These are phyloP conservation scores for Andrographis paniculata DNA, from an alignment of 305 asterid genomes.

Conservation along the genomic window DNA sequence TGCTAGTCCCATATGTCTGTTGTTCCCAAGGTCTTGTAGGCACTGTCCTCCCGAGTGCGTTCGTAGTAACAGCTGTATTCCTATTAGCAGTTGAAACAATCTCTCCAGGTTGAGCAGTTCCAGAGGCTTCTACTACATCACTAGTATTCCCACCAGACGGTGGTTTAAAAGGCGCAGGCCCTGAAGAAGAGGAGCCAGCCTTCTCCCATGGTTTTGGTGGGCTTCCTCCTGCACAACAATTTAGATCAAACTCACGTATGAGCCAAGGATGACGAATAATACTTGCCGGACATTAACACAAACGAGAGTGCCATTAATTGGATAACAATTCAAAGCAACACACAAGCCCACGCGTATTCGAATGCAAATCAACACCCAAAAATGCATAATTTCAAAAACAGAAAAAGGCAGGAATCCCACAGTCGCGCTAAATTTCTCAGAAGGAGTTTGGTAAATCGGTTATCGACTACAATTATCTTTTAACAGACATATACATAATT, in stretches of 20 bases:
- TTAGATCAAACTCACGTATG: conserved; percentile 11
- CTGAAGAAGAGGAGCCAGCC: conserved; percentile 74
- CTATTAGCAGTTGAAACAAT: conserved; percentile 52
- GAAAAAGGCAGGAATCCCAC: background rate
- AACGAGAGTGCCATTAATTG: background rate
- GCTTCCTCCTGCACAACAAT: conserved; percentile 34
- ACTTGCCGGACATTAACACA: background rate
- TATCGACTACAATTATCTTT: too few relatives aligned
- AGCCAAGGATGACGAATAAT: background rate
- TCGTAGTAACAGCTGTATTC: conserved; percentile 41
- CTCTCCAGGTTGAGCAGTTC: conserved; percentile 92
- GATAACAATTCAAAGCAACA: background rate
- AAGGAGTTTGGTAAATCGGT: too few relatives aligned
- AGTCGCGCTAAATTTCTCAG: conserved; percentile 3
- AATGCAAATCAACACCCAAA: background rate
- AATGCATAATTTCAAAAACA: background rate
- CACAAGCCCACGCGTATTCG: too few relatives aligned
- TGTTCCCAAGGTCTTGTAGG: conserved; percentile 98
- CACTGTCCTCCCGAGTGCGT: conserved; percentile 65
- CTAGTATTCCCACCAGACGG: conserved; percentile 86
- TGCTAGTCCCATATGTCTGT: conserved; percentile 51
- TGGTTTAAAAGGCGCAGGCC: conserved; percentile 85
- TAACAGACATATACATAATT: too few relatives aligned
- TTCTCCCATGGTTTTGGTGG: conserved; percentile 97
- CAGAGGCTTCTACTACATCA: conserved; percentile 88